Evolutionary conservation across 306 rosid species (phyloP), one percentile per base, ranked within the genome.

Genomic region (Trichosanthes cucumerina): DNA sequence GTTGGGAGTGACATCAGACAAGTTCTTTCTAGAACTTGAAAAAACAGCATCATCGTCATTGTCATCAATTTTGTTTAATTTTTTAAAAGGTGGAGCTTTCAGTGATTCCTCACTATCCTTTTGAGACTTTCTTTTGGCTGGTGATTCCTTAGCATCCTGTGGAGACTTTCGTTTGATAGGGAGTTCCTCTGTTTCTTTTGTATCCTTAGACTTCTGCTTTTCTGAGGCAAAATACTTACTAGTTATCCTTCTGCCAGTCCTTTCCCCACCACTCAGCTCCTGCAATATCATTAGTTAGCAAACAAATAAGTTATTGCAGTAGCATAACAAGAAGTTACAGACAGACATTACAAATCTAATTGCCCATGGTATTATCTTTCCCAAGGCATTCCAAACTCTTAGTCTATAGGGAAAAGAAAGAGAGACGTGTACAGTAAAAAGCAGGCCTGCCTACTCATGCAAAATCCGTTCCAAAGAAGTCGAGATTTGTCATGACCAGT

Each of bases 241-340:
- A 79, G 97, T 92, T 82, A 87, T 88, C 94, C 89, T 87, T 81
- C 97, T 86, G 66, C 86, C 91, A 7, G 91, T 85, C 81, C 79
- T 86, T 75, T 84, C 91, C 79, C 90, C 88, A 78, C 86, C 89
- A 71, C 76, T 90, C 46, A 57, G 76, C 26, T 54, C 88, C 99
- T 89, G 79, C 77, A 71, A 39, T 76, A 9, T 43, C 75, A 80
- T 24, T 50, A 31, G 78, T 56, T 43, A 62, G 21, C 46, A 56
- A 79, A 54, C 24, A 56, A 49, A 47, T 49, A 57, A 15, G 9
- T 10, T 39, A 39, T 70, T 38, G 59, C 28, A 53, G 49, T 44
- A 46, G 54, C 77, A 71, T 16, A 71, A 47, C 58, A 71, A 26
- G 15, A 71, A 24, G 57, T 41, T 21, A 69, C 0, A 14, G 11